A percentile compares a stretch with the other conserved stretches of the same genome.
These are phyloP conservation scores for Plenodomus biglobosus DNA, from an alignment of 2,329 filamentous ascomycete genomes.

Conservation along the genomic window DNA sequence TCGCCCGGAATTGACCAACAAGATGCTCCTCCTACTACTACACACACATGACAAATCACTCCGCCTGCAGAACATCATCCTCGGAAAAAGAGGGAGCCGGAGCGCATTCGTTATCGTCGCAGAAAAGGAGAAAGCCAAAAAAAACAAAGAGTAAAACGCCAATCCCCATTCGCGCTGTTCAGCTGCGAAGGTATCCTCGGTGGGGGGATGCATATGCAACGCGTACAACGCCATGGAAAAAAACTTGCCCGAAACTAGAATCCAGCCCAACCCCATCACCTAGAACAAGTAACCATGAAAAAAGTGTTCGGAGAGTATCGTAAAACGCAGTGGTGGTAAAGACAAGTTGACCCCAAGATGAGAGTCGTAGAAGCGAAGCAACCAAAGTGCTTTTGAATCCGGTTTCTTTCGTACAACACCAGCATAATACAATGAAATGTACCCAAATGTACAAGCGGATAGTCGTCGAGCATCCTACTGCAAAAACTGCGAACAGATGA, in stretches of 20 bases:
- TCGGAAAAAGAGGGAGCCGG: background rate
- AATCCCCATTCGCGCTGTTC: slow-evolving; percentile 33
- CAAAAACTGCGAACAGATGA: slow-evolving; percentile 12
- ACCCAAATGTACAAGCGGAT: slow-evolving; percentile 8
- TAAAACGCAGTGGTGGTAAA: slow-evolving; percentile 9
- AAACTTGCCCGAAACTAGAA: slow-evolving; percentile 7
- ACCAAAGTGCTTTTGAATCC: slow-evolving; percentile 12
- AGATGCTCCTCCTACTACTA: too few species aligned
- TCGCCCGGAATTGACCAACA: too few species aligned
- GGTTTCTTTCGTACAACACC: slow-evolving; percentile 18
- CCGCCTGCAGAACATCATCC: background rate
- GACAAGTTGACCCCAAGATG: slow-evolving; percentile 1
- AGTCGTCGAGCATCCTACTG: slow-evolving; percentile 2
- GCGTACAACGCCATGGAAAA: slow-evolving; percentile 19
- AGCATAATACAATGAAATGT: slow-evolving; percentile 11
- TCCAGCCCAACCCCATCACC: slow-evolving; percentile 1
- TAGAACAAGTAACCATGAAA: slow-evolving; percentile 16
- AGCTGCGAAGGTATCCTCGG: slow-evolving; percentile 35
- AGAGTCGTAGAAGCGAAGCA: slow-evolving; percentile 13
- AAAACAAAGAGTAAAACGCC: slow-evolving; percentile 15
- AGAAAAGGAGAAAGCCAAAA: background rate
- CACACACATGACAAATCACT: too few species aligned
- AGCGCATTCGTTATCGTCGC: background rate
- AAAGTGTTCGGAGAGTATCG: slow-evolving; percentile 8
- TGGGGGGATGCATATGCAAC: slow-evolving; percentile 33